Percentiles rank a stretch among this genome's conserved stretches.
phyloP scores from a whole-genome alignment of 164 flowering plant genomes.

The Piper longum region DNA sequence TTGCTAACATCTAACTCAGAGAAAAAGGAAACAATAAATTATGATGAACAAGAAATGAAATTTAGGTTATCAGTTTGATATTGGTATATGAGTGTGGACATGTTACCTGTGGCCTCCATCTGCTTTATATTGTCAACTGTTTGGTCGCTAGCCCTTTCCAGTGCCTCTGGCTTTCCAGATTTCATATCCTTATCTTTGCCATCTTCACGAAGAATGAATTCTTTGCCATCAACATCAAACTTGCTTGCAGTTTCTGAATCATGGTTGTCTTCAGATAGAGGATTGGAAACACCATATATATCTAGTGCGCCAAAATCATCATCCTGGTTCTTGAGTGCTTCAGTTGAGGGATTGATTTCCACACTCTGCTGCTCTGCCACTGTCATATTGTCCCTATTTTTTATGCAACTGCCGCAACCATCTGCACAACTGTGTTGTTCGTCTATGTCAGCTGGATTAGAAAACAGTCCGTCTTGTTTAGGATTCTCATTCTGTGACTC shows the following conservation, averaged over 20 bases:
- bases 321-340: not conserved
- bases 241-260: not conserved
- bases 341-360: not conserved
- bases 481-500: not conserved
- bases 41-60: not conserved
- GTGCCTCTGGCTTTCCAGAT: not conserved
- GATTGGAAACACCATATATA: no score
- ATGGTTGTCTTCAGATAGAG: not conserved
- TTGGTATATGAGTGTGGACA: not conserved
- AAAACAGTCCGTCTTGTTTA: not conserved
- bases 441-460: not conserved
- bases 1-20: not conserved
- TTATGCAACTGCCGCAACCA: not conserved
- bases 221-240: constrained; percentile 3
- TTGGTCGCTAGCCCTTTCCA: not conserved
- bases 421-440: not conserved
- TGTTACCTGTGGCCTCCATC: not conserved
- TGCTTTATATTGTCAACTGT: not conserved
- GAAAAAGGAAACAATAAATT: not conserved
- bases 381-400: not conserved
- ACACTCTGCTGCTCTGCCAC: not conserved
- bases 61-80: not conserved
- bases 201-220: not conserved
- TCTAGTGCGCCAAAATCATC: not conserved
- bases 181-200: not conserved